A percentile compares a stretch with the other conserved stretches of the same genome.
Conservation (phyloP, 768 basidiomycete genomes). For the Pisolithus sp. region DNA sequence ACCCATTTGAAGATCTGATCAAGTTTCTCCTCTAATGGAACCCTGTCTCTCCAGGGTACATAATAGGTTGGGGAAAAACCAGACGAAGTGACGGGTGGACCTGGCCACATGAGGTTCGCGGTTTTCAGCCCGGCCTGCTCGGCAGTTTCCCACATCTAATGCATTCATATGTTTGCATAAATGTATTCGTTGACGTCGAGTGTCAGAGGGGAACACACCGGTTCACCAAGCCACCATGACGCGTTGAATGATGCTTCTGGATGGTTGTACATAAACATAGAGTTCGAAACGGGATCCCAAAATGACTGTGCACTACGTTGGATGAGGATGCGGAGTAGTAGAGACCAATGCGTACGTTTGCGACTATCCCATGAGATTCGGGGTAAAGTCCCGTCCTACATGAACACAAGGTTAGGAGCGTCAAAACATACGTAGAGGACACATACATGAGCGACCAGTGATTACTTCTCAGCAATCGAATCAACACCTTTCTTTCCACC, state of each 20-base stretch:
- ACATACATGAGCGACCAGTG: slow-evolving; percentile 84
- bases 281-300: slow-evolving; percentile 63
- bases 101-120: slow-evolving; percentile 94
- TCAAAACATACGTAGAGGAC: slow-evolving; percentile 11
- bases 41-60: slow-evolving; percentile 65
- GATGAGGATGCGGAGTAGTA: background rate
- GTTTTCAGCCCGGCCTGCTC: slow-evolving; percentile 64
- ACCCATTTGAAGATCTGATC: slow-evolving; percentile 79
- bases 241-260: slow-evolving; percentile 57
- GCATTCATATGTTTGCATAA: background rate
- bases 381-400: slow-evolving; percentile 82
- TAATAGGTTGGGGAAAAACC: slow-evolving; percentile 70
- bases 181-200: background rate
- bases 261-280: slow-evolving; percentile 69
- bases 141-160: slow-evolving; percentile 88
- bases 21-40: slow-evolving; percentile 58
- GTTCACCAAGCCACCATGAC: slow-evolving; percentile 86
- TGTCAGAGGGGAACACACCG: slow-evolving; percentile 40
- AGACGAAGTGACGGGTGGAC: slow-evolving; percentile 63
- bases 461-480: slow-evolving; percentile 43
- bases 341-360: slow-evolving; percentile 50
- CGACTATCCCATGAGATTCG: slow-evolving; percentile 88
- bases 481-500: background rate
- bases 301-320: slow-evolving; percentile 57
- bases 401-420: background rate